A percentile compares a stretch with the other conserved stretches of the same genome.
Evolutionary conservation across 1,284 basidiomycete species (phyloP).

Genomic region (Leccinum solheimii): DNA sequence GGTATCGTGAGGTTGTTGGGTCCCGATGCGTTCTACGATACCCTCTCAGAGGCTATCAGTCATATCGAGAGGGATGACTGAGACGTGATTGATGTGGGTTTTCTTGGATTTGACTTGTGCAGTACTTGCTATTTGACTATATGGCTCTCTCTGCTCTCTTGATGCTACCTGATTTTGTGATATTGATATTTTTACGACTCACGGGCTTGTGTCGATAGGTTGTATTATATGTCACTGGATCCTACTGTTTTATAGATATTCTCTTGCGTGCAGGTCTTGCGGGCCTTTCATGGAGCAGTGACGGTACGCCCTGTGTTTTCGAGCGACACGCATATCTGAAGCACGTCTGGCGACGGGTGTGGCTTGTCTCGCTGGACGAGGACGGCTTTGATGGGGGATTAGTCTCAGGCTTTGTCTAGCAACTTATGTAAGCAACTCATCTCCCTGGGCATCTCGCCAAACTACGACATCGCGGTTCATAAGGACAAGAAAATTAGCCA

Average conservation of each 20-base stretch:
- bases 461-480: too few species aligned
- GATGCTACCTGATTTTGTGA: slow-evolving; percentile 4
- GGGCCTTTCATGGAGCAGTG: too few species aligned
- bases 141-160: not conserved
- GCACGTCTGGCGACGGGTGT: too few species aligned
- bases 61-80: slow-evolving; percentile 38
- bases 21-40: slow-evolving; percentile 68
- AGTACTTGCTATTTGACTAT: not conserved
- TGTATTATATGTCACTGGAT: not conserved
- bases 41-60: slow-evolving; percentile 66
- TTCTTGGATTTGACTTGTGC: not conserved
- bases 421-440: too few species aligned
- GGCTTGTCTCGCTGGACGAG: too few species aligned
- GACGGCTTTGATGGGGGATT: too few species aligned
- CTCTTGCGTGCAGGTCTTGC: not conserved
- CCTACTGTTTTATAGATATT: not conserved
- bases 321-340: too few species aligned
- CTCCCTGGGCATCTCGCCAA: too few species aligned
- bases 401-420: too few species aligned
- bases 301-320: too few species aligned
- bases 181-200: slow-evolving; percentile 9
- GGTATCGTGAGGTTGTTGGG: slow-evolving; percentile 69
- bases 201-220: slow-evolving; percentile 1
- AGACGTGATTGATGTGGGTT: not conserved
- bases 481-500: too few species aligned